Percentiles rank a stretch among this genome's conserved stretches.
Evolutionary conservation across 2,329 filamentous ascomycete genomes (phyloP).

Genomic region (Pyrenochaeta sp.): DNA sequence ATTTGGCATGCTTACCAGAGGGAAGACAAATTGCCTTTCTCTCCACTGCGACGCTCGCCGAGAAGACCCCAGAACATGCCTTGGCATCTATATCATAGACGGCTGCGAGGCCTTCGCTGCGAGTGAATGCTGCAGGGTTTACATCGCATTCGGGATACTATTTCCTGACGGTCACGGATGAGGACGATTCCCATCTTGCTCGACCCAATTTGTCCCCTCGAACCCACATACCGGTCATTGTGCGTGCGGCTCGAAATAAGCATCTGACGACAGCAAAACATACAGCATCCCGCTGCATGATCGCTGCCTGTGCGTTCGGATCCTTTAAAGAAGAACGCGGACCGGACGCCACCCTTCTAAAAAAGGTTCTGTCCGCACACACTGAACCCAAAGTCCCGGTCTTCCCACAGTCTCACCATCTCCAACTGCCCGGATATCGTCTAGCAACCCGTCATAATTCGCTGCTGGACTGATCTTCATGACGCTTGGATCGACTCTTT

Average conservation of each 20-base stretch:
- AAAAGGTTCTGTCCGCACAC: slow-evolving; percentile 29
- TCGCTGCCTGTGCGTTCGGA: slow-evolving; percentile 20
- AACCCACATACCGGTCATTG: slow-evolving; percentile 19
- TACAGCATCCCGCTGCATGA: slow-evolving; percentile 29
- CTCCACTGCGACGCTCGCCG: slow-evolving; percentile 3
- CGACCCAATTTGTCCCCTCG: slow-evolving; percentile 8
- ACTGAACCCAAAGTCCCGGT: slow-evolving; percentile 20
- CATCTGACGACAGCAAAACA: slow-evolving; percentile 48
- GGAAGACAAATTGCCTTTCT: slow-evolving; percentile 25
- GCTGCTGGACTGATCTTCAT: slow-evolving; percentile 9
- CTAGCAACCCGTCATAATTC: slow-evolving; percentile 19
- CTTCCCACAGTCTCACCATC: slow-evolving; percentile 26
- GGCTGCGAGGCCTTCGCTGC: background rate
- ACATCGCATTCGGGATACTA: background rate
- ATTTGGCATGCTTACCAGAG: slow-evolving; percentile 42
- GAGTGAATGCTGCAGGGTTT: background rate
- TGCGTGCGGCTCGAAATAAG: slow-evolving; percentile 46
- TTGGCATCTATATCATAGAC: slow-evolving; percentile 18
- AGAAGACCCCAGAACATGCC: slow-evolving; percentile 17
- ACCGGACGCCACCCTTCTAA: slow-evolving; percentile 38
- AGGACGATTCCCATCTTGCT: background rate
- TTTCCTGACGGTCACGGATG: background rate
- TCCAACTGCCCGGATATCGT: slow-evolving; percentile 20
- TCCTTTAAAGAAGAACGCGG: slow-evolving; percentile 19
- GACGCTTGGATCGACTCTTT: slow-evolving; percentile 11